Base-by-base conservation (phyloP, 208 protist species). In the Trypanosoma mega region DNA sequence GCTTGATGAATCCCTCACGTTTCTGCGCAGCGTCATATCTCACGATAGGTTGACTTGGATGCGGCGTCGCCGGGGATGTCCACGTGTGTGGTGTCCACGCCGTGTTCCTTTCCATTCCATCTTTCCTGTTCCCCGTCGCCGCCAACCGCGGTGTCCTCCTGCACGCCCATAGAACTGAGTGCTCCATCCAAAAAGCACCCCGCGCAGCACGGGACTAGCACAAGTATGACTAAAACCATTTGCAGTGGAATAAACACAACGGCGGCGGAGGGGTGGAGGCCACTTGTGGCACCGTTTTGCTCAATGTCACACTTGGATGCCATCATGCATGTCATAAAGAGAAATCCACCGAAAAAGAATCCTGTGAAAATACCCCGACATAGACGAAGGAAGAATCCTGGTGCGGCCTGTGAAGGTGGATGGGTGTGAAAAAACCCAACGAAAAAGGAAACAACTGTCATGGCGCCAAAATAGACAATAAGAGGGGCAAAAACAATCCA, bases 291-390 rank as follows among this genome's bases (percentile, higher is more conserved):
- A 33, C 49, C 3, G 41, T 89, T 85, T 47, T 72, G 71, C 54
- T 84, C 76, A 23, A 64, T 58, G 33, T 85, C 66, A 43, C 44
- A 52, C 66, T 85, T 85, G 2, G 61, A 50, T 8, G 82, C 76
- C 67, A 74, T 76, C 75, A 91, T 78, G 48, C 71, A 76, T 6
- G 64, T 24, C 60, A 78, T 78, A 50, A 85, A 87, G 12, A 91
- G 66, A 2, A 64, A 58, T 20, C 68, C 65, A 8, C 63, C 66
- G 31, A 66, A 47, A 37, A 49, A 57, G n/a, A 72, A 41, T 26
- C 27, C 31, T 1, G 54, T 37, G 18, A 79, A 3, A 2, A 72
- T 3, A 23, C 60, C 44, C n/a, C 59, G 51, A 11, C 58, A 55
- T 11, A 77, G 8, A 20, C 64, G 36, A 50, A 16, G 2, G 3